phyloP scores from a whole-genome alignment of 805 yeast species.

The Kodamaea fukazawae region DNA sequence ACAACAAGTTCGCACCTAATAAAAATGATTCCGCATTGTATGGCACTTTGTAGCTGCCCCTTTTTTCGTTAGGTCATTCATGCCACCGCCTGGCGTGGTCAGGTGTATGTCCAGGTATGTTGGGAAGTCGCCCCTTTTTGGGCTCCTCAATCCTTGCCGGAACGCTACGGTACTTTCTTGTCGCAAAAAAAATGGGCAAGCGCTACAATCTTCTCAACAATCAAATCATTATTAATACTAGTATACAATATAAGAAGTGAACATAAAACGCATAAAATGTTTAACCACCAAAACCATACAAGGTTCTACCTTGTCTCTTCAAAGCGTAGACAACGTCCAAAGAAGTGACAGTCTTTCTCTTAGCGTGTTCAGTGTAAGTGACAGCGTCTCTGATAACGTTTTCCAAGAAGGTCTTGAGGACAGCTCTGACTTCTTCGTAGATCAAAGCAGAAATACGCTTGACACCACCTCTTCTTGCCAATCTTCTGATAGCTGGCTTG shows the following conservation, averaged over 20 bases:
- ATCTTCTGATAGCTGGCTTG: constrained; percentile 99
- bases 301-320: constrained; percentile 99
- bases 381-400: constrained; percentile 98
- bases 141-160: no score
- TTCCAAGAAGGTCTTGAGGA: constrained; percentile 92
- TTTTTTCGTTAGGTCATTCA: no score
- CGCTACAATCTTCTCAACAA: background rate
- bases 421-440: constrained; percentile 98
- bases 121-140: no score
- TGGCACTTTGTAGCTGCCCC: no score
- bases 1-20: no score
- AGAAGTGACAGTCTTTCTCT: constrained; percentile 99
- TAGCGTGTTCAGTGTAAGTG: constrained; percentile 99
- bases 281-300: constrained; percentile 99
- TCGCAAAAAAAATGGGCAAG: no score
- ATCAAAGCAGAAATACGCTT: constrained; percentile 99
- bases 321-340: constrained; percentile 98
- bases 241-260: constrained; percentile 8
- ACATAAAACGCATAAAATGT: constrained; percentile 9
- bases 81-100: no score
- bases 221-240: constrained; percentile 11
- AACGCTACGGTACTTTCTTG: no score
- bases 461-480: constrained; percentile 99
- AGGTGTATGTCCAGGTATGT: no score
- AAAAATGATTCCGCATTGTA: no score